Evolutionary conservation across 2,329 filamentous ascomycete species (phyloP).

Genomic region (Fusarium vanettenii): DNA sequence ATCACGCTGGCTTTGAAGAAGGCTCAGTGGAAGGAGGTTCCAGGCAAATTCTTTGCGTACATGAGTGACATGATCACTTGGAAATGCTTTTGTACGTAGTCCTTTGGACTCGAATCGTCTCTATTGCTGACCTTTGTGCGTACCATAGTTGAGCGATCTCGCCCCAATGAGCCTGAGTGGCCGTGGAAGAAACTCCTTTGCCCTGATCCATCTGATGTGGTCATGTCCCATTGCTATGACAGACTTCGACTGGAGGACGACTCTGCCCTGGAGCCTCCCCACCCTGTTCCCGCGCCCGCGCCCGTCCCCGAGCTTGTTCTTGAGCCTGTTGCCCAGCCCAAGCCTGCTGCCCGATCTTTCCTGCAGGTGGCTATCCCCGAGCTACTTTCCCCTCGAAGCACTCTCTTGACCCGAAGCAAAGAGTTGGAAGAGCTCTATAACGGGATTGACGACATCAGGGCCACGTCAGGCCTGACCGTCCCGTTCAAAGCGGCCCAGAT

Average conservation of each 20-base stretch:
- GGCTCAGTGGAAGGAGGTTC: neutral
- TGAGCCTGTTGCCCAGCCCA: neutral
- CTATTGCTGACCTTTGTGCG: neutral
- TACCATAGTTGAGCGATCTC: neutral
- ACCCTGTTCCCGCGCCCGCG: neutral
- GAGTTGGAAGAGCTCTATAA: neutral
- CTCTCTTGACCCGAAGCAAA: neutral
- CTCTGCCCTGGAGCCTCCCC: neutral
- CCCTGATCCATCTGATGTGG: neutral
- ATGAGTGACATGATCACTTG: neutral
- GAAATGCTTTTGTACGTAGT: conserved; percentile 3
- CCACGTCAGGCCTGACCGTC: neutral
- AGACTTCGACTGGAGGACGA: neutral
- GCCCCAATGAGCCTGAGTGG: neutral
- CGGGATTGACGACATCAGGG: neutral
- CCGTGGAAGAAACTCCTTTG: neutral
- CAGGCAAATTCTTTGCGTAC: neutral
- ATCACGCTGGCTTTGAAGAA: neutral
- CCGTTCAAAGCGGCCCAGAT: neutral
- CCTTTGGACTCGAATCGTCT: neutral
- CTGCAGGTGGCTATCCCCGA: neutral
- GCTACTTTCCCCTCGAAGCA: neutral
- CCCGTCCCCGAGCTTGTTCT: neutral
- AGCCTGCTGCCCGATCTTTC: neutral
- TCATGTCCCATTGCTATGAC: neutral